Percentiles rank a stretch among this genome's conserved stretches.
Evolutionary conservation across 1,284 basidiomycete genomes (phyloP).

Genomic region (Serendipita sp.): DNA sequence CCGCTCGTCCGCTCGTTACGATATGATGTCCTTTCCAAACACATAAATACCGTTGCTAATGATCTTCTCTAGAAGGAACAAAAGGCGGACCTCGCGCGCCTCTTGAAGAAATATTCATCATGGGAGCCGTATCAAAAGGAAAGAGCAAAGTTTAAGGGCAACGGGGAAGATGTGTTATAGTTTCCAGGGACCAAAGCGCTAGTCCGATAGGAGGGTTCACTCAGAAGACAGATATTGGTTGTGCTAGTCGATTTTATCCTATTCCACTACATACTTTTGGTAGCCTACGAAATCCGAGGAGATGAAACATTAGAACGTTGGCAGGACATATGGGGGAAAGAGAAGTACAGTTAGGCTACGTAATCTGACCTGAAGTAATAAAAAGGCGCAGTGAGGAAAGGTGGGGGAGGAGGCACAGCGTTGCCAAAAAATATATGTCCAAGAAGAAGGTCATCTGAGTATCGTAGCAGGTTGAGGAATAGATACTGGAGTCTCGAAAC

Average conservation of each 20-base stretch:
- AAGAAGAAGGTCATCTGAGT: not conserved
- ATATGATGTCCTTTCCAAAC: not conserved
- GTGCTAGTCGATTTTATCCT: no score
- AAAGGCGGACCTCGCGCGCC: slow-evolving; percentile 55
- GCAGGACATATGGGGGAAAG: no score
- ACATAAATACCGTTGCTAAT: not conserved
- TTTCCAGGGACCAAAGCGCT: not conserved
- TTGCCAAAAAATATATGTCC: not conserved
- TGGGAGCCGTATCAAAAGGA: slow-evolving; percentile 80
- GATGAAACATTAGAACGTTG: no score
- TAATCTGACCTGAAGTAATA: no score
- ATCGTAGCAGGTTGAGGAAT: no score
- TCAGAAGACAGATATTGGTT: no score
- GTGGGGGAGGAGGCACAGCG: not conserved
- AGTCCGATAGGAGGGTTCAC: not conserved
- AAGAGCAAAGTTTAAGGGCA: slow-evolving; percentile 65
- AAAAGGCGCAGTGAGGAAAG: not conserved
- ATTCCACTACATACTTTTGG: no score
- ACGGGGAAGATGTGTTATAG: slow-evolving; percentile 50
- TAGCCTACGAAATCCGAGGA: no score
- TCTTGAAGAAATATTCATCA: slow-evolving; percentile 74
- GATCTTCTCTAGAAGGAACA: slow-evolving; percentile 55
- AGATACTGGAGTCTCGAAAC: no score
- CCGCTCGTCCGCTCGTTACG: not conserved
- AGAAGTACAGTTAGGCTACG: no score